Evolutionary conservation across 1,284 basidiomycete species (phyloP), one percentile per base, ranked within the genome.

Genomic region (Mycena citricolor): DNA sequence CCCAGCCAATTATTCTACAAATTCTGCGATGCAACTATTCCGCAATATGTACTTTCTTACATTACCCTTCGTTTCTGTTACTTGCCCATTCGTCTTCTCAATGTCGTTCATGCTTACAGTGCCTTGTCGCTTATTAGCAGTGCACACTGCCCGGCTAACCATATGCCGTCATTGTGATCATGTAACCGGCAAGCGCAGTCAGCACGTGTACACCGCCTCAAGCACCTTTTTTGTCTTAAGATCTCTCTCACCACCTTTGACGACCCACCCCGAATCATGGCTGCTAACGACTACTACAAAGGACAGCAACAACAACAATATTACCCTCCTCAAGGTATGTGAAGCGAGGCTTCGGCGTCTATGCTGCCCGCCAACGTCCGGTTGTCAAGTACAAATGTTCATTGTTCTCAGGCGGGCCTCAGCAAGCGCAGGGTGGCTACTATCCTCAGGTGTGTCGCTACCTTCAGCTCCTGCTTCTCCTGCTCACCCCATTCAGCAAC

Each of bases 211-310:
- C 8, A 35, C 17, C 19, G 21, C 21, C 21, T 8, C 35, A n/a
- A 29, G 26, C 26, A 29, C 26, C 44, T 24, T 28, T 34, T 26
- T n/a, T 22, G 13, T 12, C 12, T 33, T 31, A 32, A 17, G 13
- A n/a, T 21, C 35, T 26, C 24, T 34, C 25, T 32, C 38, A 26
- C 17, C 44, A 8, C 23, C 29, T 39, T 35, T 21, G 12, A 40
- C 40, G 39, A 39, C 39, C 23, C 26, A 22, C 37, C 33, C 38
- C 35, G 33, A 20, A 47, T 40, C 55, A 88, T 89, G 86, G 81
- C 83, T 54, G 83, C 79, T 61, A 79, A 82, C 65, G 84, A 87
- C 57, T 89, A 85, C 57, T 89, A 88, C 65, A 66, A 67, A 29
- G 72, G 70, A 38, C 74, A 76, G 51, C 74, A 68, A 33, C 73